Evolutionary conservation across 1,284 basidiomycete genomes (phyloP).

Genomic region (Cryptococcus sp.): DNA sequence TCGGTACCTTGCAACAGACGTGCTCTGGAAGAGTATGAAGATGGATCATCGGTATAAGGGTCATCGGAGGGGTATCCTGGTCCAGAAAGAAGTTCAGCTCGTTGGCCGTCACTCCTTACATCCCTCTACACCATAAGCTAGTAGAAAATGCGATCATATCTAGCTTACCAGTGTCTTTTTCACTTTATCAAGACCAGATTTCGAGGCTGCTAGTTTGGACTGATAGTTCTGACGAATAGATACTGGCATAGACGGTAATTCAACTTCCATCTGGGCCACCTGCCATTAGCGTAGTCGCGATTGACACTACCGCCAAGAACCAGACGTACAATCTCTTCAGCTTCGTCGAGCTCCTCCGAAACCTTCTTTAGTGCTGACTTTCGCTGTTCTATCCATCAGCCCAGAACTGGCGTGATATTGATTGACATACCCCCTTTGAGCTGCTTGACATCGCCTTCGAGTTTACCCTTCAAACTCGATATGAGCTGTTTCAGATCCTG

Average conservation of each 20-base stretch:
- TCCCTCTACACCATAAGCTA: conserved; percentile 44
- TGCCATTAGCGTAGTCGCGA: conserved; percentile 43
- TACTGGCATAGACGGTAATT: conserved; percentile 92
- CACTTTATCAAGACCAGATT: conserved; percentile 64
- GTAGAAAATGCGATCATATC: too few species aligned
- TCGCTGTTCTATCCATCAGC: conserved; percentile 61
- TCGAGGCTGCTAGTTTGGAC: conserved; percentile 65
- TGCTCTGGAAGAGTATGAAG: conserved; percentile 57
- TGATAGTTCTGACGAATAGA: conserved; percentile 72
- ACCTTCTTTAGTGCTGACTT: conserved; percentile 77
- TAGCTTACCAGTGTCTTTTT: conserved; percentile 64
- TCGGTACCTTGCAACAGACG: conserved; percentile 70
- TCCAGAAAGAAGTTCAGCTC: conserved; percentile 49
- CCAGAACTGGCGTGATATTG: neutral
- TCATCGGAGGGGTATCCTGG: conserved; percentile 64
- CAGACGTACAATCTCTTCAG: conserved; percentile 82
- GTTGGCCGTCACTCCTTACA: conserved; percentile 44
- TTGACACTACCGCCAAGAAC: neutral
- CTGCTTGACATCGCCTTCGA: conserved; percentile 43
- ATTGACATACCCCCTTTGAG: conserved; percentile 40
- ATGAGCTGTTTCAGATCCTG: conserved; percentile 48
- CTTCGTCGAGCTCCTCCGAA: conserved; percentile 95
- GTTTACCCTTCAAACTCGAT: conserved; percentile 38
- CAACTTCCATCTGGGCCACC: conserved; percentile 99
- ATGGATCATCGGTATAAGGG: conserved; percentile 57